Evolutionary conservation across 345 rosid genomes (phyloP).

Genomic region (Gossypium ekmanianum): DNA sequence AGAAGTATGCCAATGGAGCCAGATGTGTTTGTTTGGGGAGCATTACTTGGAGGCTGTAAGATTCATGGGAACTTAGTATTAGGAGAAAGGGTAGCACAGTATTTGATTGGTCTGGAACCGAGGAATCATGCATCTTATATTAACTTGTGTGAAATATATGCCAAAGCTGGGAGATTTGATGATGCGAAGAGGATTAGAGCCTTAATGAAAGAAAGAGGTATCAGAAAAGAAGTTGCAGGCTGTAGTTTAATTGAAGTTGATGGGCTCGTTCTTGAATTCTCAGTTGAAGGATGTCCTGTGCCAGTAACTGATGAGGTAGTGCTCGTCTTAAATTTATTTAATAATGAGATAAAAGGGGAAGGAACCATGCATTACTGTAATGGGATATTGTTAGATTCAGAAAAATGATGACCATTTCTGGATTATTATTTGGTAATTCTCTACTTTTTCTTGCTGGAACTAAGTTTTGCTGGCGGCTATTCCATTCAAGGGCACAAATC

Average conservation of each 20-base stretch:
- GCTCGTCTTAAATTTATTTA: slow-evolving; percentile 31
- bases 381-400: slow-evolving; percentile 10
- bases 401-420: neutral
- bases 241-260: slow-evolving; percentile 58
- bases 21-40: slow-evolving; percentile 58
- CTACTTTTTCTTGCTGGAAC: neutral
- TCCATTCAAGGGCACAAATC: too few species aligned
- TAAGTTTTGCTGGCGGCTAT: neutral
- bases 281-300: slow-evolving; percentile 34
- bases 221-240: slow-evolving; percentile 48
- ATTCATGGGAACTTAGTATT: slow-evolving; percentile 44
- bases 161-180: slow-evolving; percentile 44
- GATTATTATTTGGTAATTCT: neutral
- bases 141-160: slow-evolving; percentile 51
- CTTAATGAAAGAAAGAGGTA: slow-evolving; percentile 42
- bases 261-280: slow-evolving; percentile 50
- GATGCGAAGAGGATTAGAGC: slow-evolving; percentile 39
- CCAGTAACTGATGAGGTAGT: slow-evolving; percentile 30
- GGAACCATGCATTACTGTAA: neutral
- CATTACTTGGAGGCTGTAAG: slow-evolving; percentile 62
- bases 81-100: slow-evolving; percentile 46
- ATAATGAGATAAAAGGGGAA: slow-evolving; percentile 28
- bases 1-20: slow-evolving; percentile 52
- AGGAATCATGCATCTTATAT: slow-evolving; percentile 50
- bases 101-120: slow-evolving; percentile 48